Evolutionary conservation across 192 early-diverging fungal species (phyloP).

Genomic region (Umbelopsis sp.): DNA sequence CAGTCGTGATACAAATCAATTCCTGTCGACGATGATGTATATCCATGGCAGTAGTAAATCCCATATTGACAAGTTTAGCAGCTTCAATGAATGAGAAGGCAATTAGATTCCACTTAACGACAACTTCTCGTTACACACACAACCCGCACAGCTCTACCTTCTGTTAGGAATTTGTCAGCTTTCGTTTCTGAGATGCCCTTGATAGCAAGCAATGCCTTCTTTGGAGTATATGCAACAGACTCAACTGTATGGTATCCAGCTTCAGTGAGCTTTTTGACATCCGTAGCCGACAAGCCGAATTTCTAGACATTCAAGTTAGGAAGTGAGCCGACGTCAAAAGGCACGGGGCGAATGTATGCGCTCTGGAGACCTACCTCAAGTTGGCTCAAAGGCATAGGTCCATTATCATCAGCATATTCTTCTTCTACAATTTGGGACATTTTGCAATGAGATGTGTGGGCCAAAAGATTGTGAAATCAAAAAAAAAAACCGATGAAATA

Average conservation of each 20-base stretch:
- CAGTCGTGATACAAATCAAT: slow-evolving; percentile 84
- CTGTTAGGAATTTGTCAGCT: slow-evolving; percentile 90
- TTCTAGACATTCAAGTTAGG: slow-evolving; percentile 43
- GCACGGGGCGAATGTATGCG: not conserved
- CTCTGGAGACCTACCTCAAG: not conserved
- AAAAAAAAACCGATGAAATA: not conserved
- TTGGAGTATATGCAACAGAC: slow-evolving; percentile 89
- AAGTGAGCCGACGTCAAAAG: not conserved
- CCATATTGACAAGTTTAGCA: slow-evolving; percentile 89
- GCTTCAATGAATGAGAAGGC: slow-evolving; percentile 46
- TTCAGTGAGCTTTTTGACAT: slow-evolving; percentile 84
- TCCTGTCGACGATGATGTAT: slow-evolving; percentile 82
- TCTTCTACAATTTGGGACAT: not conserved
- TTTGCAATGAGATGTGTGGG: not conserved
- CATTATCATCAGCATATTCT: not conserved
- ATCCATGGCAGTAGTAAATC: slow-evolving; percentile 93
- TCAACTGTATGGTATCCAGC: slow-evolving; percentile 93
- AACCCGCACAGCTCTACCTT: slow-evolving; percentile 59
- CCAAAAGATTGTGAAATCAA: not conserved
- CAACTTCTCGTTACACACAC: not conserved
- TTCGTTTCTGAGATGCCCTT: slow-evolving; percentile 97
- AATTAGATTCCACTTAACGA: not conserved
- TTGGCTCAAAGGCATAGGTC: not conserved
- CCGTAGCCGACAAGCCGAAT: slow-evolving; percentile 65
- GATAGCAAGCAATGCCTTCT: slow-evolving; percentile 80